Conservation (phyloP, 1,284 basidiomycete genomes). For the Cystobasidiaceae sp. region DNA sequence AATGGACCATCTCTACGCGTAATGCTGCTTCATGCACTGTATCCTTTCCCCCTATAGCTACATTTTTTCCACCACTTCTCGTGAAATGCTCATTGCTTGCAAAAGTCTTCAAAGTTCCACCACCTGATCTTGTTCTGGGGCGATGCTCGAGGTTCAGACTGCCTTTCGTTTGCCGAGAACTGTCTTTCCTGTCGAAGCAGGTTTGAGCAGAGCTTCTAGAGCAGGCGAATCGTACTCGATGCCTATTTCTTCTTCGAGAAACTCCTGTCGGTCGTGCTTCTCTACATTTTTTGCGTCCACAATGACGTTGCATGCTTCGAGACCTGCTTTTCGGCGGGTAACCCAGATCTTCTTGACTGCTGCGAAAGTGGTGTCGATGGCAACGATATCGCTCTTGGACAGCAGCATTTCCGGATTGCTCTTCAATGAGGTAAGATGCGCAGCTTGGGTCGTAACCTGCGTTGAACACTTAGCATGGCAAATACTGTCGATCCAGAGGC, state of each 20-base stretch:
- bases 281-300: not conserved
- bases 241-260: conserved; percentile 21
- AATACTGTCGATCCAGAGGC: no score
- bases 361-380: conserved; percentile 7
- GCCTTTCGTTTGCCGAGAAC: conserved; percentile 14
- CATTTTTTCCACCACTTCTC: not conserved
- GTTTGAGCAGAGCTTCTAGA: conserved; percentile 15
- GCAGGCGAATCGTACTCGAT: conserved; percentile 13
- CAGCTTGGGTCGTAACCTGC: conserved; percentile 5
- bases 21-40: not conserved
- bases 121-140: no score
- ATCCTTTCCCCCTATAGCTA: conserved; percentile 15
- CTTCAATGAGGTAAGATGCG: conserved; percentile 20
- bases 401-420: conserved; percentile 21
- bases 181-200: not conserved
- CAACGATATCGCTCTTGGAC: conserved; percentile 8
- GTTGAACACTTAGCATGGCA: no score
- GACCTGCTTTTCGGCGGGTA: conserved; percentile 14
- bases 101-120: no score
- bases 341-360: conserved; percentile 24
- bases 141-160: no score
- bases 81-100: no score
- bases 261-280: conserved; percentile 12
- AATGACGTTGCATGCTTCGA: not conserved
- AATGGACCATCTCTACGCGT: not conserved